Evolutionary conservation across 805 yeast species (phyloP), one percentile per base, ranked within the genome.

Genomic region (Candida cerambycidarum): DNA sequence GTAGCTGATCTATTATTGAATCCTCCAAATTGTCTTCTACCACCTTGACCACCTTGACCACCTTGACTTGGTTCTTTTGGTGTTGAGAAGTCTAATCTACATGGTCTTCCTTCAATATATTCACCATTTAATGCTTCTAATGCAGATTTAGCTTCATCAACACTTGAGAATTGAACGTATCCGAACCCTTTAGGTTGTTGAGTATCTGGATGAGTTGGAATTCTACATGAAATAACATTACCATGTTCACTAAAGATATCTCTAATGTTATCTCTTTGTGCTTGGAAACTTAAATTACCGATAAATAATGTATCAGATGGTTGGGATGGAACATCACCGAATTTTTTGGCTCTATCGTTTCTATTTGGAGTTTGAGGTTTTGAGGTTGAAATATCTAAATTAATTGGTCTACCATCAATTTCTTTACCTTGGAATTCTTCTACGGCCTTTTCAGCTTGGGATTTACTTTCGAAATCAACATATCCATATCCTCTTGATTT

Each of bases 171-270:
- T 74, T 93, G 98, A 45, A 92, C 97, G 71, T 93, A 93, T 54
- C 98, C 99, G 73, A 93, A 93, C 56, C 99, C 99, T 81, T 93
- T 93, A 69, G 96, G 95, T 75, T 92, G 97, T 68, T 89, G 95
- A 53, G 98, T 90, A 69, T 92, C 98, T 61, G 97, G 97, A 74
- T 93, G 95, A 33, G 98, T 92, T 68, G 99, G 99, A 55, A 93
- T 75, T 76, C 99, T 85, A 56, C 89, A 90, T 50, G 95, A 87
- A 43, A 89, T 71, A 48, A 93, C 88, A 49, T 78, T 76, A 64
- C 97, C 98, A 67, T 78, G 77, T 61, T 78, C 79, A 55, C 84
- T 80, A 61, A 93, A 93, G 32, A 80, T 65, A 56, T 78, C 81
- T 66, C 75, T 83, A 55, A 93, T 74, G 48, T 71, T 71, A 65